Base-by-base conservation (phyloP, 2,329 filamentous ascomycete species). In the Ceratocystis albifundus region DNA sequence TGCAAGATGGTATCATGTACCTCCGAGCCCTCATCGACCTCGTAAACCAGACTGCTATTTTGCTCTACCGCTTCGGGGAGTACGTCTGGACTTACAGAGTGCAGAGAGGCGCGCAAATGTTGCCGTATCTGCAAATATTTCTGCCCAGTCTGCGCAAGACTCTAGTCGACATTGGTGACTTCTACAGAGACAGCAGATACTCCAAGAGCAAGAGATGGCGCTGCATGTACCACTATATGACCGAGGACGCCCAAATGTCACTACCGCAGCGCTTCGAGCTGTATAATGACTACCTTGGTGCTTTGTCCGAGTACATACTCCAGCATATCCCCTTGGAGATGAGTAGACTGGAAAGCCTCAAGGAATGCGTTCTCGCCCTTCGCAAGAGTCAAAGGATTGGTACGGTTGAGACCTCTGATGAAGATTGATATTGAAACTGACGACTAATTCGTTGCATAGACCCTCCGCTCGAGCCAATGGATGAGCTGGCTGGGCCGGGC, bases 181-280 rank as follows among this genome's bases (percentile, higher is more conserved):
- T 78, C 72, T 80, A 83, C 70, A 78, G 83, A 44, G 79, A 85
- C 70, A 78, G 75, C 45, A 76, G 75, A 3, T 69, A 79, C 53
- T 75, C 76, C 20, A 79, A 77, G 65, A 77, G 80, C 68, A 74
- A 77, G 45, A 78, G 82, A 65, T 86, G 84, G 84, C 77, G 79
- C 53, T 78, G 77, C 69, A 85, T 86, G 82, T 83, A 80, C 71
- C 77, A 84, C 71, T 78, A 86, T 77, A 78, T 77, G 6, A 76
- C 79, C 28, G 81, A 85, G 71, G 78, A 78, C 2, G 36, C 4
- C 44, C 6, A 45, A 2, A 15, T 17, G 1, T n/a, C 17, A 6
- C 41, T 62, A 20, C 61, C 20, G 10, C 1, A 12, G 20, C 61
- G 61, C 32, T 62, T 62, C 12, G 17, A 62, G 20, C n/a, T 25